Base-by-base conservation (phyloP, 768 basidiomycete genomes). In the Tulasnella sp. region DNA sequence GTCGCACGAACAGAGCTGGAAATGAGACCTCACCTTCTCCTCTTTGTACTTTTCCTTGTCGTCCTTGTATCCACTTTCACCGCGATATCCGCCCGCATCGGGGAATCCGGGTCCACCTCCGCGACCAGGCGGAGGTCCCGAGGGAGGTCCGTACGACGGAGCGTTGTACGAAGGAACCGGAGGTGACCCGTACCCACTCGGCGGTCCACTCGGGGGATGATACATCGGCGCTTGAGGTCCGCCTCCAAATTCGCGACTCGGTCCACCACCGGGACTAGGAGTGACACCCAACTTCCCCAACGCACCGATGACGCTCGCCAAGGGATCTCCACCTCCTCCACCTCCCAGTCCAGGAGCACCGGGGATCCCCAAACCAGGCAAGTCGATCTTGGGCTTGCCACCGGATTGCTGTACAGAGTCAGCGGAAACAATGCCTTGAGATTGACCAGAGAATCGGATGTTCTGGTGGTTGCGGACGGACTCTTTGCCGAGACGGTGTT, bases 381-480 rank as follows among this genome's bases (percentile, higher is more conserved):
- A 80, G 87, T 64, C 84, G 78, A 47, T 85, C 80, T 12, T 81
- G 22, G 52, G 52, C 22, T 22, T 2, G n/a, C n/a, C 77, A 3
- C 84, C 89, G 62, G 86, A 81, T 62, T 78, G 79, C 47, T 83
- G 80, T 0, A 87, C 86, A 11, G 17, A n/a, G 22, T 59, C 52
- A 12, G 52, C 52, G 52, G 52, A 59, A 59, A 59, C 79, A 11
- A 85, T 72, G 0, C 80, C 71, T 3, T 86, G 84, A 35, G 86
- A 85, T 75, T 88, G 84, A 3, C 86, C 86, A 0, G 81, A 81
- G 6, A 82, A 76, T 0, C 91, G 86, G 37, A 88, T 83, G 78
- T 92, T 92, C 78, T 89, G 80, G 80, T 92, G 90, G 75, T 86
- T 86, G 5, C 88, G 85, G 0, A 94, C 90, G 0, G 87, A 79